Conservation (phyloP, 1,284 basidiomycete genomes). For the Coriolopsis trogii region DNA sequence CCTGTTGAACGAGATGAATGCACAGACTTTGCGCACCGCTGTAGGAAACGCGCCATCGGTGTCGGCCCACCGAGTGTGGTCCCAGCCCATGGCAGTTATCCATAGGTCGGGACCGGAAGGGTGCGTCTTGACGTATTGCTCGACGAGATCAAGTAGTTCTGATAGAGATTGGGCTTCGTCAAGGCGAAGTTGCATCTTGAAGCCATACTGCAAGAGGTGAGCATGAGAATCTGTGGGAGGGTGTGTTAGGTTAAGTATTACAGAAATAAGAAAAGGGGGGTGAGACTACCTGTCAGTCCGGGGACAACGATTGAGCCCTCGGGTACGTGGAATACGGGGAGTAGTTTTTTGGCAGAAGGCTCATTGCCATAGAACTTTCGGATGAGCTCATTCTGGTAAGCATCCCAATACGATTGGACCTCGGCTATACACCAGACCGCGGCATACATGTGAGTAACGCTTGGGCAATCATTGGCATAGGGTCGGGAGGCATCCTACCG, state of each 20-base stretch:
- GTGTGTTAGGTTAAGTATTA: background rate
- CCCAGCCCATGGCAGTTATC: slow-evolving; percentile 92
- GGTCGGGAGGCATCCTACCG: too few relatives aligned
- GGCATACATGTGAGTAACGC: slow-evolving; percentile 10
- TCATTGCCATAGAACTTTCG: slow-evolving; percentile 36
- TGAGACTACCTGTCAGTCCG: slow-evolving; percentile 61
- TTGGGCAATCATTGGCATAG: too few relatives aligned
- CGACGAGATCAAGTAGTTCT: slow-evolving; percentile 69
- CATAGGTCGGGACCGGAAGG: slow-evolving; percentile 57
- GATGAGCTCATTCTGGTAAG: slow-evolving; percentile 32
- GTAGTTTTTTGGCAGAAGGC: slow-evolving; percentile 34
- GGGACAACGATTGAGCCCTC: slow-evolving; percentile 61
- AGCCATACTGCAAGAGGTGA: slow-evolving; percentile 73
- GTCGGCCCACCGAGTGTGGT: slow-evolving; percentile 80
- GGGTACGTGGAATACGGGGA: slow-evolving; percentile 47
- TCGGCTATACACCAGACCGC: slow-evolving; percentile 22
- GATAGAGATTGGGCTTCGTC: slow-evolving; percentile 56
- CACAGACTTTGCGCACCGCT: slow-evolving; percentile 54
- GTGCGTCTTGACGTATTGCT: slow-evolving; percentile 61
- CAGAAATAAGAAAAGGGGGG: too few relatives aligned
- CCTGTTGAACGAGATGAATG: background rate
- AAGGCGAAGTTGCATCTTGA: slow-evolving; percentile 67
- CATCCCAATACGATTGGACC: slow-evolving; percentile 31
- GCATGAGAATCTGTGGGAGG: slow-evolving; percentile 72
- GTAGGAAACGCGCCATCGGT: slow-evolving; percentile 68